Conservation (phyloP, 1,284 basidiomycete species). For the Coriolopsis trogii region DNA sequence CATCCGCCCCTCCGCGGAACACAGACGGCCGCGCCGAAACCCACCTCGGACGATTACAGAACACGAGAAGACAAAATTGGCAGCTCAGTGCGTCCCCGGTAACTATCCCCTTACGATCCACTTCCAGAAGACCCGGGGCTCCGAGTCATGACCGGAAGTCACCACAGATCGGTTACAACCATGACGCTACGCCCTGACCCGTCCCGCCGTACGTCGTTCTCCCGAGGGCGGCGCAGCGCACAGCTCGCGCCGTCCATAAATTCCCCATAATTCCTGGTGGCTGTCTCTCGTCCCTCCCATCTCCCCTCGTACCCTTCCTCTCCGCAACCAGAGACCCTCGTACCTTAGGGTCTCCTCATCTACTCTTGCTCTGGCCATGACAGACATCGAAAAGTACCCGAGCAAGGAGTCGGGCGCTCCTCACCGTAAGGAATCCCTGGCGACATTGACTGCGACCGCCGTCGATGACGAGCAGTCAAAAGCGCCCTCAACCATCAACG, state of each 20-base stretch:
- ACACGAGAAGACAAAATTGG: not conserved
- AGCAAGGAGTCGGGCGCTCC: conserved; percentile 10
- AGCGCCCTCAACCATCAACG: conserved; percentile 6
- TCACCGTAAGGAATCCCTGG: conserved; percentile 1
- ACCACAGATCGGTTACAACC: conserved; percentile 8
- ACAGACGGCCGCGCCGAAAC: not conserved
- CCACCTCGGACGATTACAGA: not conserved
- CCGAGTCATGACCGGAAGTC: conserved; percentile 11
- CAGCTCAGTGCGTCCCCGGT: not conserved
- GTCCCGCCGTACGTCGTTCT: conserved; percentile 1
- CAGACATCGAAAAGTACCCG: conserved; percentile 19
- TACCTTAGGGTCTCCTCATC: not conserved
- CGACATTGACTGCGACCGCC: conserved; percentile 12
- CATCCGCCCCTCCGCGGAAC: conserved; percentile 1
- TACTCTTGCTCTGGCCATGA: conserved; percentile 2
- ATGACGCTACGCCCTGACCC: conserved; percentile 14
- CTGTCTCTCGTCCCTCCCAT: not conserved
- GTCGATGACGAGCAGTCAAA: conserved; percentile 13
- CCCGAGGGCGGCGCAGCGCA: conserved; percentile 22
- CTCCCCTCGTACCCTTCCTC: not conserved
- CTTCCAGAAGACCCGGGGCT: not conserved
- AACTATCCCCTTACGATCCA: not conserved
- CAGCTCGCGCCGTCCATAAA: conserved; percentile 20
- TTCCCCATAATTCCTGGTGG: conserved; percentile 1
- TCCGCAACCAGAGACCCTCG: not conserved